Evolutionary conservation across 2,329 filamentous ascomycete species (phyloP).

Genomic region (Curvularia lunata): DNA sequence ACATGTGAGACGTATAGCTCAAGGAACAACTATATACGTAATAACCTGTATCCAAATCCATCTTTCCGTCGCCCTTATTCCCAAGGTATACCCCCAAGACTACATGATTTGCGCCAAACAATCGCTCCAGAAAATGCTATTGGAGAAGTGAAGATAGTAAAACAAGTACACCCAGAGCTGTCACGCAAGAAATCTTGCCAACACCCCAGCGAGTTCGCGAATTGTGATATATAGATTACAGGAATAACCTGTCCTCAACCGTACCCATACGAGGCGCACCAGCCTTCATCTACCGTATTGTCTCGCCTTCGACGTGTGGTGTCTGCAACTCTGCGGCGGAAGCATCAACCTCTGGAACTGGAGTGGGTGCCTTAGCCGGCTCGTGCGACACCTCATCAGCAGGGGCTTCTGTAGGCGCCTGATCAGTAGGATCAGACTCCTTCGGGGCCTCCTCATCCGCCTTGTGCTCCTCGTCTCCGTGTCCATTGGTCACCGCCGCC

Average conservation of each 20-base stretch:
- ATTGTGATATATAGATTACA: constrained; percentile 1
- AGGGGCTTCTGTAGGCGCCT: constrained; percentile 14
- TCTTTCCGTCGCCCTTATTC: constrained; percentile 18
- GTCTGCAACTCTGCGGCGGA: constrained; percentile 34
- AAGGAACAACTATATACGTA: constrained; percentile 19
- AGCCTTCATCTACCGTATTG: constrained; percentile 27
- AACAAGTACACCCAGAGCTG: constrained; percentile 4
- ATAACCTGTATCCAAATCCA: constrained; percentile 31
- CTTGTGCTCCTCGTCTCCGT: constrained; percentile 22
- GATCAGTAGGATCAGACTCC: constrained; percentile 14
- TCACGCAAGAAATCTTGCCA: background rate
- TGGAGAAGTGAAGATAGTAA: constrained; percentile 24
- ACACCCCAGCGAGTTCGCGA: constrained; percentile 1
- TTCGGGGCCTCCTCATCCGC: constrained; percentile 17
- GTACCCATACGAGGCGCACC: background rate
- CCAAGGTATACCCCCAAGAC: constrained; percentile 39
- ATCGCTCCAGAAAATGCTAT: constrained; percentile 48
- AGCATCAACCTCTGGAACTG: constrained; percentile 30
- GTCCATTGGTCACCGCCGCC: constrained; percentile 39
- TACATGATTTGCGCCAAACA: constrained; percentile 39
- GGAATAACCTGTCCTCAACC: background rate
- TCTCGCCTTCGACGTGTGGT: constrained; percentile 30
- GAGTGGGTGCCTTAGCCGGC: constrained; percentile 18
- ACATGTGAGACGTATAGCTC: constrained; percentile 15
- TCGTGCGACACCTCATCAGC: constrained; percentile 12